Conservation (phyloP, 306 rosid species). For the Trifolium fragiferum region DNA sequence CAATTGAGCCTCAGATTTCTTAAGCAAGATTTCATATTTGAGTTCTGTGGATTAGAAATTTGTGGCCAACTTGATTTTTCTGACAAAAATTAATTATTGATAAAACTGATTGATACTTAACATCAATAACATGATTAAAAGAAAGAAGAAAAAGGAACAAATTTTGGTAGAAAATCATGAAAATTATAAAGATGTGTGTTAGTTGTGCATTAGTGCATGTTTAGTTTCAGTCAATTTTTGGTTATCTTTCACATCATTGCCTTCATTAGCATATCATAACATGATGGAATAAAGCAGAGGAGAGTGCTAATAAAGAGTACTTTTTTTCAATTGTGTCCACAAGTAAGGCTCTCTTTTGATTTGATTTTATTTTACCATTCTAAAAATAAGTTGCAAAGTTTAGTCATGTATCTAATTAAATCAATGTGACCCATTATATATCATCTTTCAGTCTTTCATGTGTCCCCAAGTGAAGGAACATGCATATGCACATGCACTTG, state of each 20-base stretch:
- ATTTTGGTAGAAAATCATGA: neutral
- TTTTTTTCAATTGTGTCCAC: constrained; percentile 22
- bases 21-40: too few relatives aligned
- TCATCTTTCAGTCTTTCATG: constrained; percentile 5
- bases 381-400: constrained; percentile 21
- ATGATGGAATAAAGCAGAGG: constrained; percentile 15
- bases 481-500: constrained; percentile 40
- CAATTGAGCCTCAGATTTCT: too few relatives aligned
- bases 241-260: constrained; percentile 24
- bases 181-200: neutral
- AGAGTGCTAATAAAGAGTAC: constrained; percentile 13
- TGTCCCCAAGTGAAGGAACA: constrained; percentile 42
- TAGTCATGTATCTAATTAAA: neutral
- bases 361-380: neutral
- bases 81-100: too few relatives aligned
- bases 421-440: constrained; percentile 25
- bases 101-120: too few relatives aligned
- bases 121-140: too few relatives aligned
- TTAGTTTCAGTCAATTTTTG: neutral
- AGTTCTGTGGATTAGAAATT: too few relatives aligned
- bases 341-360: neutral
- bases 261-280: constrained; percentile 14
- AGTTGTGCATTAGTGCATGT: constrained; percentile 14
- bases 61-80: too few relatives aligned
- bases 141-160: neutral